Conservation (phyloP, 2,329 filamentous ascomycete genomes). For the Fusarium avenaceum region DNA sequence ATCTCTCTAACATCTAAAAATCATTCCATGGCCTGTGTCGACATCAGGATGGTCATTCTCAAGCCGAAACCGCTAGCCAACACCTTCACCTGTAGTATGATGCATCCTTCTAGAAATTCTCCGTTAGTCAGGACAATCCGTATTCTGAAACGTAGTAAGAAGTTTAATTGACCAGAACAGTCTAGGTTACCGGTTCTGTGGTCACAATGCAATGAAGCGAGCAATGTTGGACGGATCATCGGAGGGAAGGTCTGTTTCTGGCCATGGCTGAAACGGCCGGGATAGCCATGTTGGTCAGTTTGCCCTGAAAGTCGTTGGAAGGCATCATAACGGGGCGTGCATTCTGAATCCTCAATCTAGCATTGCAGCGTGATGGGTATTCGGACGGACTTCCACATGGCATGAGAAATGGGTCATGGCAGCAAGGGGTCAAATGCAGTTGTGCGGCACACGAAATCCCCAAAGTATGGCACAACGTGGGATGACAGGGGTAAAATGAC, state of each 20-base stretch:
- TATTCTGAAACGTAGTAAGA: conserved; percentile 40
- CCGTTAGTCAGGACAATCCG: conserved; percentile 23
- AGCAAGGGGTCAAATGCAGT: conserved; percentile 27
- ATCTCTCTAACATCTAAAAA: conserved; percentile 2
- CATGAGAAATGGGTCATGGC: conserved; percentile 19
- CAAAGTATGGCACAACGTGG: conserved; percentile 36
- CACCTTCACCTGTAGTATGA: background rate
- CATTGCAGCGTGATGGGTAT: conserved; percentile 18
- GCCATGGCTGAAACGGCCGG: conserved; percentile 40
- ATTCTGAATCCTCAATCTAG: background rate
- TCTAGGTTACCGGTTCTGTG: conserved; percentile 43
- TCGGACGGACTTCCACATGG: conserved; percentile 9
- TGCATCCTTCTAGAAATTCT: background rate
- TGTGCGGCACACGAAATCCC: conserved; percentile 32
- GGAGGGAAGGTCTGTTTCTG: conserved; percentile 40
- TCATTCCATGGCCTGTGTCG: background rate
- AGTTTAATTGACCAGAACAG: conserved; percentile 37
- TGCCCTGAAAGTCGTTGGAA: conserved; percentile 9
- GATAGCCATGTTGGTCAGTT: conserved; percentile 14
- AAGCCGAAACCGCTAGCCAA: conserved; percentile 12
- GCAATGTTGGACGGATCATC: conserved; percentile 19
- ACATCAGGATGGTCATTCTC: background rate
- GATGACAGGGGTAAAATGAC: conserved; percentile 23
- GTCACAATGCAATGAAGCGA: conserved; percentile 40
- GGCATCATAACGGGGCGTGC: background rate